Conservation (phyloP, 805 yeast species). For the Ascoidea tarda region DNA sequence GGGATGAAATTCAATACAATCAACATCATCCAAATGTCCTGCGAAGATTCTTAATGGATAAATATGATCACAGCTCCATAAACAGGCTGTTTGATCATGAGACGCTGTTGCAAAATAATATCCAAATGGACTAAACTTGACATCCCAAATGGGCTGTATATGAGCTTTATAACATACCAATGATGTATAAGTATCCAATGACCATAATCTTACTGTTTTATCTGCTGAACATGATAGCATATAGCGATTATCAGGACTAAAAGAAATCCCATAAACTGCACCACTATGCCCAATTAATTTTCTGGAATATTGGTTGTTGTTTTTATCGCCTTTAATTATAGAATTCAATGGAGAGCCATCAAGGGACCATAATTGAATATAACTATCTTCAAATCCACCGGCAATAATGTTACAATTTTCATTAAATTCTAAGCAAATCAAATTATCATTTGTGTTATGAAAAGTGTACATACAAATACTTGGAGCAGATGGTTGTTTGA, state of each 20-base stretch:
- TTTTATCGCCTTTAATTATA: conserved; percentile 37
- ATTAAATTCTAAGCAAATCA: conserved; percentile 80
- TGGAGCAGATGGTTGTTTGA: conserved; percentile 72
- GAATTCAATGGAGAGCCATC: conserved; percentile 78
- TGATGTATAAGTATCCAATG: conserved; percentile 78
- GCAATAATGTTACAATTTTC: conserved; percentile 80
- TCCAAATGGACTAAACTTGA: conserved; percentile 84
- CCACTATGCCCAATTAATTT: conserved; percentile 83
- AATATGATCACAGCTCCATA: conserved; percentile 97
- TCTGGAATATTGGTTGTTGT: conserved; percentile 29
- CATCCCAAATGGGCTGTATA: conserved; percentile 96
- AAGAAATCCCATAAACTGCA: conserved; percentile 79
- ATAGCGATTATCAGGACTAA: conserved; percentile 80
- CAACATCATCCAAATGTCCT: conserved; percentile 94
- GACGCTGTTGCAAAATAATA: conserved; percentile 98
- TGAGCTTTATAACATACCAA: conserved; percentile 94
- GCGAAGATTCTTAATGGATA: conserved; percentile 94
- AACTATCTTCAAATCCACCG: conserved; percentile 90
- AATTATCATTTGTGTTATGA: conserved; percentile 83
- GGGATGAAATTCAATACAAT: conserved; percentile 90
- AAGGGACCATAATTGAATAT: conserved; percentile 81
- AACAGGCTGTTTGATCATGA: conserved; percentile 92
- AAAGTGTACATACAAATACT: conserved; percentile 97
- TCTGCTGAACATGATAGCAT: conserved; percentile 81
- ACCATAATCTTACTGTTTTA: conserved; percentile 87